phyloP scores from a whole-genome alignment of 805 yeast species.

The Priceomyces medius region DNA sequence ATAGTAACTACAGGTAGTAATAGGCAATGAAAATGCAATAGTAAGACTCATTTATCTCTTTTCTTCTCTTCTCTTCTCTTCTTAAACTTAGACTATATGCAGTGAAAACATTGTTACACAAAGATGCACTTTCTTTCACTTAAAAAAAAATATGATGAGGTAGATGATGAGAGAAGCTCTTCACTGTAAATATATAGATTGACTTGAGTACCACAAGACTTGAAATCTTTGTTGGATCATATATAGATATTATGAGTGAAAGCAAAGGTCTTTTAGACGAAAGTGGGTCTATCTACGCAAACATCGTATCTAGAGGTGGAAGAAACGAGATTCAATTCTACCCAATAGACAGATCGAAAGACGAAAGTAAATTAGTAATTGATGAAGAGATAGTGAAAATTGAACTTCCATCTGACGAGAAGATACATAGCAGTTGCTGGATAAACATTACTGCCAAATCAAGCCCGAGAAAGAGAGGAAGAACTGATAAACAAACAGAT shows the following conservation, averaged over 20 bases:
- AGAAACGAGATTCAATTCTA: constrained; percentile 47
- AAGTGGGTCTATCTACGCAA: constrained; percentile 33
- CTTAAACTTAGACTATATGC: too few relatives aligned
- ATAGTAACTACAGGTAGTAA: too few relatives aligned
- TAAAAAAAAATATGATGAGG: too few relatives aligned
- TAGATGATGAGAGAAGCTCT: too few relatives aligned
- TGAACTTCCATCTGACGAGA: constrained; percentile 43
- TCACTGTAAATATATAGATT: too few relatives aligned
- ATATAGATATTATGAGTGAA: constrained; percentile 9
- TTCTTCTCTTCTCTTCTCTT: too few relatives aligned
- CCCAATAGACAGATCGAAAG: constrained; percentile 18
- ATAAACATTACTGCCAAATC: constrained; percentile 8
- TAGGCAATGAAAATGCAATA: too few relatives aligned
- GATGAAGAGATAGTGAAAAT: constrained; percentile 26
- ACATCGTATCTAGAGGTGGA: constrained; percentile 42
- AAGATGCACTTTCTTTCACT: too few relatives aligned
- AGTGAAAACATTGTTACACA: too few relatives aligned
- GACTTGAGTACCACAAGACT: too few relatives aligned
- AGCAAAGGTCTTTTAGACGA: constrained; percentile 21
- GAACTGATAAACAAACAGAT: constrained; percentile 5
- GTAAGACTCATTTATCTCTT: too few relatives aligned
- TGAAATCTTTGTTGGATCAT: too few relatives aligned
- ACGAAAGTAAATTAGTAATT: constrained; percentile 11
- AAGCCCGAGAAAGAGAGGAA: background rate
- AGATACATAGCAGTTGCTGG: constrained; percentile 40